Conservation (phyloP, 2,329 filamentous ascomycete genomes). For the Colletotrichum sp. region DNA sequence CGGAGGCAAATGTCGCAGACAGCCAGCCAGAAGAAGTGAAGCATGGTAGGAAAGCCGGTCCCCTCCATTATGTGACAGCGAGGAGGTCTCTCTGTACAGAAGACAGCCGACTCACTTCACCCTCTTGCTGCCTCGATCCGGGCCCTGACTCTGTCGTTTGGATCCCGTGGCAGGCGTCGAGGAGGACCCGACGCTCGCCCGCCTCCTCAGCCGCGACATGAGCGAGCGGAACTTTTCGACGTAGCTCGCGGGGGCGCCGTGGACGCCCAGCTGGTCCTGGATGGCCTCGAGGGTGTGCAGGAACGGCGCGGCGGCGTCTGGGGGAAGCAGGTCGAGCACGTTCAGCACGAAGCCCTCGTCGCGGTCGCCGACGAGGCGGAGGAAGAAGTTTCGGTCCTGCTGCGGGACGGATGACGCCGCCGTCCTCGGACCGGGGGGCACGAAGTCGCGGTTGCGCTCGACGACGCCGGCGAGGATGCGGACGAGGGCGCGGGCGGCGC, state of each 20-base stretch:
- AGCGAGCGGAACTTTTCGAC: constrained; percentile 38
- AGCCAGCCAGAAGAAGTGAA: neutral
- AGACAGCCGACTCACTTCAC: constrained; percentile 33
- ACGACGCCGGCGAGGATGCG: constrained; percentile 52
- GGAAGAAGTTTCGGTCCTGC: constrained; percentile 51
- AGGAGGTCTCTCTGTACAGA: neutral
- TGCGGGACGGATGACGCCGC: neutral
- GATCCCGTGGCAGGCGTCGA: constrained; percentile 25
- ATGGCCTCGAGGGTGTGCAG: constrained; percentile 40
- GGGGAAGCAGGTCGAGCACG: constrained; percentile 45
- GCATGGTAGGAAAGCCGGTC: neutral
- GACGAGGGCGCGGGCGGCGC: constrained; percentile 52
- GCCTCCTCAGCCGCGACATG: constrained; percentile 31
- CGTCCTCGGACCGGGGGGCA: constrained; percentile 25
- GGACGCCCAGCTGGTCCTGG: constrained; percentile 34
- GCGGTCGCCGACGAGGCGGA: constrained; percentile 49
- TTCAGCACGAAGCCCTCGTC: constrained; percentile 51
- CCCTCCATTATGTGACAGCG: neutral
- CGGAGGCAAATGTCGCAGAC: neutral
- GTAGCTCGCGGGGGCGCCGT: constrained; percentile 39
- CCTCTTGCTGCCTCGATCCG: constrained; percentile 35
- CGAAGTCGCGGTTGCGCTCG: constrained; percentile 42
- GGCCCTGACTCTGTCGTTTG: constrained; percentile 34
- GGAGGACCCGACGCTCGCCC: constrained; percentile 23
- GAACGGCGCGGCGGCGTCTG: constrained; percentile 49